phyloP scores from a whole-genome alignment of 148 eudicot species.

The Silene latifolia region DNA sequence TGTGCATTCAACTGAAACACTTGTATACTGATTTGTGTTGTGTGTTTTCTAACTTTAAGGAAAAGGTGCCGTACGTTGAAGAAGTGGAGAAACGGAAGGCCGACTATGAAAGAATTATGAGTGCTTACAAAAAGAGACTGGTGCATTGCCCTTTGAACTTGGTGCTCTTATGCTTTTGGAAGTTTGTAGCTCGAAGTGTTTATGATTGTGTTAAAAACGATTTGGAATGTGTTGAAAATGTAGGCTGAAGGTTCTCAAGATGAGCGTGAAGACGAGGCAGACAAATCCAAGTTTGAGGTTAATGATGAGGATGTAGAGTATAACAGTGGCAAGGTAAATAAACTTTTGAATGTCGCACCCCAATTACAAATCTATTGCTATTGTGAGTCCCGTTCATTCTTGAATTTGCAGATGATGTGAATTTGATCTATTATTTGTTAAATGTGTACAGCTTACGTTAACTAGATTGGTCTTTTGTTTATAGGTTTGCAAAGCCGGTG shows the following conservation, averaged over 20 bases:
- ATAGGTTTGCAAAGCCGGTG: too few species aligned
- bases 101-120: constrained; percentile 43
- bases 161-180: not conserved
- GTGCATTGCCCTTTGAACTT: constrained; percentile 7
- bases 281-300: constrained; percentile 57
- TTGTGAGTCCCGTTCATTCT: too few species aligned
- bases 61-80: constrained; percentile 44
- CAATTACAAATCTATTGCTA: too few species aligned
- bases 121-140: constrained; percentile 30
- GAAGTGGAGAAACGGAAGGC: constrained; percentile 55
- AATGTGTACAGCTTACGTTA: too few species aligned
- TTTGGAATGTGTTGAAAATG: not conserved
- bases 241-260: constrained; percentile 32
- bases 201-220: not conserved
- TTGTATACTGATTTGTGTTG: too few species aligned
- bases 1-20: too few species aligned
- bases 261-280: constrained; percentile 44
- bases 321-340: too few species aligned
- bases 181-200: not conserved
- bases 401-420: too few species aligned
- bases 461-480: too few species aligned
- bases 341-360: too few species aligned
- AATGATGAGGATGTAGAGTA: too few species aligned
- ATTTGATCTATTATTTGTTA: too few species aligned
- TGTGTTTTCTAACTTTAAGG: not conserved